These are phyloP conservation scores for Diaporthe sp. DNA, from an alignment of 2,329 filamentous ascomycete genomes.

Conservation along the genomic window DNA sequence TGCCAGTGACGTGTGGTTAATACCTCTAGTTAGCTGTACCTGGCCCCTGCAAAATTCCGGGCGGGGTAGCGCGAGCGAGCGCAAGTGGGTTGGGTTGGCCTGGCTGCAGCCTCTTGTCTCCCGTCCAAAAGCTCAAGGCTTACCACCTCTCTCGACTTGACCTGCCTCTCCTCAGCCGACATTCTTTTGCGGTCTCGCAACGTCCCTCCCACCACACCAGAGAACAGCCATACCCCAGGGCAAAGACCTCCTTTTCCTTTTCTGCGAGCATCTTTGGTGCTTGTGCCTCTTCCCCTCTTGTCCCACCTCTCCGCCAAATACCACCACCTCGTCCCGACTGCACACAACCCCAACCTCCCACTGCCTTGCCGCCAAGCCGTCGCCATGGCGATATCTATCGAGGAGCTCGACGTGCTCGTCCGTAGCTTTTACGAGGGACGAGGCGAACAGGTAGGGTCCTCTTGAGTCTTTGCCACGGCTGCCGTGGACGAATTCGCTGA, in stretches of 20 bases:
- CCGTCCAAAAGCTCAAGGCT: conserved; percentile 31
- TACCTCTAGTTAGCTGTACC: conserved; percentile 10
- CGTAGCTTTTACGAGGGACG: conserved; percentile 97
- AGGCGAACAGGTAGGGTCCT: conserved; percentile 83
- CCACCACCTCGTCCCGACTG: conserved; percentile 32
- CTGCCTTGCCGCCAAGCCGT: conserved; percentile 45
- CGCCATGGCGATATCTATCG: conserved; percentile 79
- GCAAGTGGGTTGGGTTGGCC: conserved; percentile 21
- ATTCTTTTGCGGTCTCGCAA: conserved; percentile 37
- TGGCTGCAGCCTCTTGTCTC: conserved; percentile 29
- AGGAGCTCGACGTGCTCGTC: conserved; percentile 96
- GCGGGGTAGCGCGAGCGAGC: conserved; percentile 34
- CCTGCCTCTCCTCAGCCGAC: conserved; percentile 35
- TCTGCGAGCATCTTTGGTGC: conserved; percentile 26
- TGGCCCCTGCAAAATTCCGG: conserved; percentile 35
- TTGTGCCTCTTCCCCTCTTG: conserved; percentile 19
- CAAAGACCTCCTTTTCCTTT: conserved; percentile 13
- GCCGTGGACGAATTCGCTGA: conserved; percentile 50
- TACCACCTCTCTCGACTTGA: conserved; percentile 29
- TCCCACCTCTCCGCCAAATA: conserved; percentile 27
- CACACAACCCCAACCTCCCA: conserved; percentile 35
- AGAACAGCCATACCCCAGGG: conserved; percentile 25
- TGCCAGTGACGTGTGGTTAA: conserved; percentile 35
- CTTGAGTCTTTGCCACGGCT: conserved; percentile 22
- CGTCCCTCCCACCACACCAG: conserved; percentile 22